Conservation (phyloP, 2,329 filamentous ascomycete species). For the Stylonectria norvegica region DNA sequence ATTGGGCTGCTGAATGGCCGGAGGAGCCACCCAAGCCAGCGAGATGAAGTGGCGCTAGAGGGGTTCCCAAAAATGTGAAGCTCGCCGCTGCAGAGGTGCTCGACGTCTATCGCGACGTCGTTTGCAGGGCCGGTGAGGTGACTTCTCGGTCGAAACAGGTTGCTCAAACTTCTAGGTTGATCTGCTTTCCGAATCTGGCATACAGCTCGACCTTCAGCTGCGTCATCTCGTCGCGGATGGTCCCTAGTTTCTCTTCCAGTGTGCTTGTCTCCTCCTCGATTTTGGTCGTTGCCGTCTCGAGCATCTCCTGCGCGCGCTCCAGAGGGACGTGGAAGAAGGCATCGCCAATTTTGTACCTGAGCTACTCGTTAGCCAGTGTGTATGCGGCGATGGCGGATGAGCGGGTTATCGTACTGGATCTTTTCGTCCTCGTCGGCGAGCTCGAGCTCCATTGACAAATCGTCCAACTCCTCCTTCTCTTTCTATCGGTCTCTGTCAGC, state of each 20-base stretch:
- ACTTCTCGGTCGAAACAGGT: conserved; percentile 1
- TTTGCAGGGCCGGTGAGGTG: no score
- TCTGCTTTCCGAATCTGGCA: conserved; percentile 90
- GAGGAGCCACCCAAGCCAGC: no score
- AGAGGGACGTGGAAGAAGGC: conserved; percentile 87
- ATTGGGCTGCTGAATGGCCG: background rate
- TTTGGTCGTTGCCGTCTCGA: conserved; percentile 65
- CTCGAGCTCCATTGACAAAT: conserved; percentile 86
- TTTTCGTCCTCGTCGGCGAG: conserved; percentile 92
- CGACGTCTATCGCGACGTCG: no score
- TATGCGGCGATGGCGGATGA: no score
- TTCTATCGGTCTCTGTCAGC: conserved; percentile 59
- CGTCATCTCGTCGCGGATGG: conserved; percentile 80
- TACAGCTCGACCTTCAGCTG: conserved; percentile 89
- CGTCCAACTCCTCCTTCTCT: conserved; percentile 96
- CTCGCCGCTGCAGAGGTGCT: no score
- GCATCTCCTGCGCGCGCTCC: conserved; percentile 80
- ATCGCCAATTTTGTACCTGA: conserved; percentile 93
- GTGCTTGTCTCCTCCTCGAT: conserved; percentile 73
- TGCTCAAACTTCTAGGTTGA: conserved; percentile 84
- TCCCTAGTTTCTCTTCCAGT: conserved; percentile 73
- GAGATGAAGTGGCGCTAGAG: background rate
- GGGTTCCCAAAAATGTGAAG: no score
- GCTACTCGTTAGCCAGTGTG: conserved; percentile 13
- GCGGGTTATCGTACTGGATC: conserved; percentile 66